Evolutionary conservation across 192 early-diverging fungal species (phyloP), one percentile per base, ranked within the genome.

Genomic region (Coemansia sp.): DNA sequence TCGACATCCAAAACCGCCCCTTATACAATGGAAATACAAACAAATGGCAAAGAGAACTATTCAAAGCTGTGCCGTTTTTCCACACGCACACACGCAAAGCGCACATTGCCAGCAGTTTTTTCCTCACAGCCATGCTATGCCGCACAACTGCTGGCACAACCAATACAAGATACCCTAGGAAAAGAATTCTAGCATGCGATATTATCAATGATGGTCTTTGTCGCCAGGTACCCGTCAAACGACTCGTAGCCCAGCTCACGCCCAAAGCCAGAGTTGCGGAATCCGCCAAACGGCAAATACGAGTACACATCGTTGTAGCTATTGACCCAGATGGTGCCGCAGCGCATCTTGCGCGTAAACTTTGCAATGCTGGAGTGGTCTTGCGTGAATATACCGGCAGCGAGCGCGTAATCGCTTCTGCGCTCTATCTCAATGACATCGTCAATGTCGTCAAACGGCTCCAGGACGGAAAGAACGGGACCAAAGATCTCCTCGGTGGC

Each of bases 301-400:
- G 81, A 69, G 39, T 85, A 88, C 40, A 86, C 40, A 11, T 75
- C 64, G 48, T 90, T 90, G 63, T 86, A 86, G 54, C 49, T 79
- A 68, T 90, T 90, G 68, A 89, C 82, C 86, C 87, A 88, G 40
- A 87, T 77, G 2, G 83, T 77, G 25, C 86, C 85, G 8, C 85
- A 58, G 25, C 85, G 77, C 25, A 86, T 56, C 44, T 69, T 51
- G 51, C 75, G 74, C 16, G 83, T 84, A 25, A 85, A 83, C 63
- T 69, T 60, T 7, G 77, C 70, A 4, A 85, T 77, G 19, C 59
- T 70, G 44, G 67, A 64, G 32, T 78, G 76, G 61, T 78, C 69
- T 54, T 65, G 75, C 49, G 85, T 65, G 64, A 88, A 87, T 17
- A 89, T 81, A 14, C 82, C 83, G n/a, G 82, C 75, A 2, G 83